phyloP scores from a whole-genome alignment of 352 stramenopile genomes.

The Phytophthora quininea region DNA sequence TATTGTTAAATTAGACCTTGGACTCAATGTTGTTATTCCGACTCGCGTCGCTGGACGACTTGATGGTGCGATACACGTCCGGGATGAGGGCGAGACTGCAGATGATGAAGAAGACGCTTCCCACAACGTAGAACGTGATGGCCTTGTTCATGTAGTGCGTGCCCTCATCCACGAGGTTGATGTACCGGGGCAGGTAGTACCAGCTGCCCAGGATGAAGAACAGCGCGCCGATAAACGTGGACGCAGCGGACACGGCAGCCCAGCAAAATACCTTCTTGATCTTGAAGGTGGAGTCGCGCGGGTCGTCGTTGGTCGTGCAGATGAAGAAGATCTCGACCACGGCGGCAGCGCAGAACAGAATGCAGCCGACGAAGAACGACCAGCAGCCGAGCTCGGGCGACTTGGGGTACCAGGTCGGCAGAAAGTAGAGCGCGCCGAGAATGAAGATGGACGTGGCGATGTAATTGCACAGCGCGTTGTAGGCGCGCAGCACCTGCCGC shows the following conservation, averaged over 20 bases:
- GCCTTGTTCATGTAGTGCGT: slow-evolving; percentile 78
- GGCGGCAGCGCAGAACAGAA: slow-evolving; percentile 65
- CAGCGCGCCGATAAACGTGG: slow-evolving; percentile 68
- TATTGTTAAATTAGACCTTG: slow-evolving; percentile 39
- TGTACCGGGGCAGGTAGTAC: slow-evolving; percentile 83
- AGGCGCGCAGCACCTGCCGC: slow-evolving; percentile 62
- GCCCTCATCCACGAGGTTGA: slow-evolving; percentile 59
- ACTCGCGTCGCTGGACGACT: slow-evolving; percentile 17
- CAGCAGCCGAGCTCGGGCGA: slow-evolving; percentile 71
- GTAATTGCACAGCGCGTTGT: slow-evolving; percentile 67
- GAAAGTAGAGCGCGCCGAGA: slow-evolving; percentile 80
- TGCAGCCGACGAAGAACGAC: slow-evolving; percentile 74
- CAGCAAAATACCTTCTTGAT: slow-evolving; percentile 65
- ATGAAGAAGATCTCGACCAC: slow-evolving; percentile 74
- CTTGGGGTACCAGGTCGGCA: slow-evolving; percentile 76
- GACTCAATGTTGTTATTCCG: slow-evolving; percentile 16
- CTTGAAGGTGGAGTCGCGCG: slow-evolving; percentile 46
- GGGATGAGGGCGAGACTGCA: slow-evolving; percentile 65
- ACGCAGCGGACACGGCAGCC: slow-evolving; percentile 48
- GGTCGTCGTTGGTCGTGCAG: slow-evolving; percentile 62
- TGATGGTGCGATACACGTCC: slow-evolving; percentile 54
- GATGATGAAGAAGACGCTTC: slow-evolving; percentile 83
- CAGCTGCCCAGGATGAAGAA: slow-evolving; percentile 82
- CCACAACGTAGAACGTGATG: slow-evolving; percentile 77
- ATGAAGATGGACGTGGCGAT: slow-evolving; percentile 76